These are phyloP conservation scores for Silene noctiflora DNA, from an alignment of 179 eudicot species.

Conservation along the genomic window DNA sequence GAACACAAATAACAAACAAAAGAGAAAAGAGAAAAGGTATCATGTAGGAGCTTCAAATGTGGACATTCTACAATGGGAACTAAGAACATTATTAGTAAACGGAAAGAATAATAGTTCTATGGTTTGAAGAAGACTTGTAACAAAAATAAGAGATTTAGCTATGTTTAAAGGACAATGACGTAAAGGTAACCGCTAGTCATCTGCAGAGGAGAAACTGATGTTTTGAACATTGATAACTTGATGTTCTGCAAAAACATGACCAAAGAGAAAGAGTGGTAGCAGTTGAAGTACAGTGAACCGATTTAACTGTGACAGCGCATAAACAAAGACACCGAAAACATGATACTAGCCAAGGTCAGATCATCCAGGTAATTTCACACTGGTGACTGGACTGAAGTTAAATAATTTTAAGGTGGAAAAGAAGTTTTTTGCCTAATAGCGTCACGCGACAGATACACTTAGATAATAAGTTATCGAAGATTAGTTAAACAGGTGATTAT, in stretches of 20 bases:
- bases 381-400: background rate
- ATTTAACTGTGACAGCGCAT: background rate
- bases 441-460: background rate
- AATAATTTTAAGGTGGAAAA: too few relatives aligned
- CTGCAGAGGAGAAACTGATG: background rate
- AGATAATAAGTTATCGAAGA: background rate
- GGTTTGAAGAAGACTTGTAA: background rate
- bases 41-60: background rate
- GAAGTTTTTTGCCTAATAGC: background rate
- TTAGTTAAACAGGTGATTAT: background rate
- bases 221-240: background rate
- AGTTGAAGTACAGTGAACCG: background rate
- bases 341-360: conserved; percentile 1
- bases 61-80: background rate
- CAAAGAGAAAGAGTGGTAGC: conserved; percentile 2
- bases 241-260: background rate
- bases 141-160: background rate
- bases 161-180: background rate
- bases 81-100: background rate
- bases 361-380: background rate
- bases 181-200: background rate
- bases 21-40: background rate
- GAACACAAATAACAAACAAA: background rate
- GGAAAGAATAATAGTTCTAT: background rate
- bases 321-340: background rate